Percentiles rank a stretch among this genome's conserved stretches.
Evolutionary conservation across 257 asterid genomes (phyloP).

Genomic region (Primulina eburnea): DNA sequence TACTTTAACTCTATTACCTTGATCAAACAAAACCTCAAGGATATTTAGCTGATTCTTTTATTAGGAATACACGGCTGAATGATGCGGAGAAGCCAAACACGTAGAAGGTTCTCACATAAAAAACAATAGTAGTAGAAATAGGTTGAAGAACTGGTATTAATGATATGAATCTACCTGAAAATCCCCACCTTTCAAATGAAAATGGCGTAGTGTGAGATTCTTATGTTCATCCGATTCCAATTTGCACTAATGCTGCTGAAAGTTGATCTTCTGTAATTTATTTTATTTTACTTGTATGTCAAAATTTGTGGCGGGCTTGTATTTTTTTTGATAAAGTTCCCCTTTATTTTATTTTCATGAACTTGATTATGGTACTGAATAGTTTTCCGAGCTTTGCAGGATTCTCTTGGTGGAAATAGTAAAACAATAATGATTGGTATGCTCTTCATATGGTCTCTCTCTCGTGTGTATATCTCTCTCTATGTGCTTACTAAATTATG

Average conservation of each 20-base stretch:
- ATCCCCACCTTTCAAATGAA: too few species aligned
- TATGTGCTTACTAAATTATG: background rate
- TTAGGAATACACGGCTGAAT: background rate
- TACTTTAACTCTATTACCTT: slow-evolving; percentile 4
- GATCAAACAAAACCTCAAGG: background rate
- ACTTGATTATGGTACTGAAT: slow-evolving; percentile 24
- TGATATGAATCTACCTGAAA: background rate
- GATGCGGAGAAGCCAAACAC: background rate
- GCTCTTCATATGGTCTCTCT: slow-evolving; percentile 20
- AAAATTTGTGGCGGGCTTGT: background rate
- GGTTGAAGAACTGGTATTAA: background rate
- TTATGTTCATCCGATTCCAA: too few species aligned
- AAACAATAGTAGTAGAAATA: background rate
- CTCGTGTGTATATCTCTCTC: background rate
- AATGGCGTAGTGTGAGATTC: background rate
- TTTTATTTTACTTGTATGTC: background rate
- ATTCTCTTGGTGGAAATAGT: slow-evolving; percentile 96
- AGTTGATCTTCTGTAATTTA: background rate
- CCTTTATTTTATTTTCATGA: background rate
- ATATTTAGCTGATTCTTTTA: background rate
- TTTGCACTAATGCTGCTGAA: background rate
- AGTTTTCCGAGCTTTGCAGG: slow-evolving; percentile 46
- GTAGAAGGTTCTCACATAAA: background rate
- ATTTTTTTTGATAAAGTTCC: background rate
- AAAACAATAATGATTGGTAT: slow-evolving; percentile 98